Base-by-base conservation (phyloP, 257 asterid genomes). In the Solanum lignicaule region DNA sequence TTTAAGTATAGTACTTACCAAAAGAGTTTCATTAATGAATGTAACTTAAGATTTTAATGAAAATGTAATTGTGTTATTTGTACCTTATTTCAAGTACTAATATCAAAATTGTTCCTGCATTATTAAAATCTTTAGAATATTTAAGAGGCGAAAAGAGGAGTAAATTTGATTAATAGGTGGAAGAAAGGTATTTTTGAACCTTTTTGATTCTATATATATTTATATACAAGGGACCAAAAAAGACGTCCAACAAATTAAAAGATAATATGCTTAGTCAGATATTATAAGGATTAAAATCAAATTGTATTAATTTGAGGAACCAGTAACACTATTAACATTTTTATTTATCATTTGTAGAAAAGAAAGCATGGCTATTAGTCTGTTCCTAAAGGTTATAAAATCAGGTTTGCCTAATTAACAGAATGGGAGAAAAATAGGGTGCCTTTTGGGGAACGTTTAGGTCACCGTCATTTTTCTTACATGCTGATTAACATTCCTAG, bases 1-100 rank as follows among this genome's bases (percentile, higher is more conserved):
- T 46, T 46, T 4, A 25, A 5, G 31, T 74, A 52, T 23, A 33
- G 10, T 9, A 35, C 32, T 74, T 74, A 20, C n/a, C 33, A 25
- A 79, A 43, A 27, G n/a, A 79, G 66, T 43, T 23, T 79, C 25
- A 81, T 81, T 81, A 81, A 46, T 81, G 66, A 36, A 79, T 21
- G 65, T 41, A 79, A 79, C 84, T 79, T 76, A 76, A 39, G 60
- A n/a, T n/a, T 76, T n/a, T n/a, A 39, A 38, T 23, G 33, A 39
- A 41, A 46, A 78, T 76, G 60, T 41, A 43, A 35, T 46, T 29
- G 32, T 25, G 33, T 46, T 18, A 79, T 25, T 43, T 43, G 38
- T 16, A 15, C 9, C 6, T 79, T 43, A 43, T 46, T 81, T 81
- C 3, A 5, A 20, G 4, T 46, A 46, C 41, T 29, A 9, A 1